phyloP scores from a whole-genome alignment of 2,329 filamentous ascomycete genomes.

The Zymoseptoria ardabiliae region DNA sequence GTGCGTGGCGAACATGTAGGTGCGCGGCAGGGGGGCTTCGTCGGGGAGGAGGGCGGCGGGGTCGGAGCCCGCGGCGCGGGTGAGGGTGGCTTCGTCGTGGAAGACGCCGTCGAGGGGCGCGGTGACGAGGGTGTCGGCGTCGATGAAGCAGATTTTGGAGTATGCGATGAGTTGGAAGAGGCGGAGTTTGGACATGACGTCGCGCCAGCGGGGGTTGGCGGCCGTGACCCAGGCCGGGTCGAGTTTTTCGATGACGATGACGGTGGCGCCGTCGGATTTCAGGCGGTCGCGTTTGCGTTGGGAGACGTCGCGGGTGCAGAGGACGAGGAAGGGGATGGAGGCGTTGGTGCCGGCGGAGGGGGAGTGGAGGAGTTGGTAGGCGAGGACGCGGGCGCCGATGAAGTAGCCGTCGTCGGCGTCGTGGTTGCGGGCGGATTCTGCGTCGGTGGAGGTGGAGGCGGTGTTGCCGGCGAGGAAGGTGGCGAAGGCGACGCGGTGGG shows the following conservation, averaged over 20 bases:
- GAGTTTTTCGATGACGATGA: constrained; percentile 30
- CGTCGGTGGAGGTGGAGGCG: constrained; percentile 13
- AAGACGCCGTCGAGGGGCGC: constrained; percentile 26
- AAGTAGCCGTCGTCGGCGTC: constrained; percentile 32
- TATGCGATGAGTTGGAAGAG: constrained; percentile 30
- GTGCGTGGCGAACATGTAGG: constrained; percentile 35
- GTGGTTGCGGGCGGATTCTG: constrained; percentile 18
- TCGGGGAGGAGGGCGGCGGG: constrained; percentile 23
- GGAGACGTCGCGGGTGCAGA: constrained; percentile 31
- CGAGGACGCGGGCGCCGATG: constrained; percentile 29
- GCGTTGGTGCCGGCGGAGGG: constrained; percentile 28
- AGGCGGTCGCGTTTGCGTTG: constrained; percentile 30
- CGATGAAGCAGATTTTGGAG: constrained; percentile 31
- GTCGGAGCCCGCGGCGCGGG: constrained; percentile 23
- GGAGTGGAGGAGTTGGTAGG: constrained; percentile 34
- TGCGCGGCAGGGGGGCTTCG: constrained; percentile 31
- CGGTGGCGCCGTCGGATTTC: constrained; percentile 30
- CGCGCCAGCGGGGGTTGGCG: constrained; percentile 25
- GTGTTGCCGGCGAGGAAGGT: constrained; percentile 31
- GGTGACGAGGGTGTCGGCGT: constrained; percentile 29
- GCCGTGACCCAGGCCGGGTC: constrained; percentile 27
- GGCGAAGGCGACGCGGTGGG: constrained; percentile 32
- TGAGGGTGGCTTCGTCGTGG: constrained; percentile 31
- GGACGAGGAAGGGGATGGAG: constrained; percentile 33
- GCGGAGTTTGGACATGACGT: constrained; percentile 33